Evolutionary conservation across 2,329 filamentous ascomycete genomes (phyloP).

Genomic region (Neurospora crassa): DNA sequence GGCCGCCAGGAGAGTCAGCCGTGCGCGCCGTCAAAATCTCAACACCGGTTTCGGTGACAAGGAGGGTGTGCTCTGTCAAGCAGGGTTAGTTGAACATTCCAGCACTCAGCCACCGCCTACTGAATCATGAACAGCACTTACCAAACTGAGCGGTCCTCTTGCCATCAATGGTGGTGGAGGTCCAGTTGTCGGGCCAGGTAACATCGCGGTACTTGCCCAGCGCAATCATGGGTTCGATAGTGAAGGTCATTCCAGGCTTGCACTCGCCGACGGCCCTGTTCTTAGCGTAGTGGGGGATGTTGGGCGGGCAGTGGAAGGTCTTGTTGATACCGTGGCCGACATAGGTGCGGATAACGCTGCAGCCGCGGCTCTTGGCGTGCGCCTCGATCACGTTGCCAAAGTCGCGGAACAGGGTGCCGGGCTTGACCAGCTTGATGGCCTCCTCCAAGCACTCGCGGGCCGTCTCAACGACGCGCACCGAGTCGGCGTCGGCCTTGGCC

Average conservation of each 20-base stretch:
- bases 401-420: conserved; percentile 83
- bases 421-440: conserved; percentile 86
- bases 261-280: conserved; percentile 94
- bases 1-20: conserved; percentile 66
- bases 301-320: conserved; percentile 87
- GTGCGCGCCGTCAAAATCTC: conserved; percentile 72
- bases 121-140: conserved; percentile 31
- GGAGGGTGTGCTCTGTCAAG: conserved; percentile 63
- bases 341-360: conserved; percentile 90
- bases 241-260: conserved; percentile 97
- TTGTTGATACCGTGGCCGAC: conserved; percentile 93
- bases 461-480: conserved; percentile 83
- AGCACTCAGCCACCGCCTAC: not conserved
- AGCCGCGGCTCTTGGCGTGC: conserved; percentile 74
- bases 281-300: conserved; percentile 94
- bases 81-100: not conserved
- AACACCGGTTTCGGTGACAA: conserved; percentile 77
- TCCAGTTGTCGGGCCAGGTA: conserved; percentile 99
- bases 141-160: conserved; percentile 87
- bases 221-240: conserved; percentile 97
- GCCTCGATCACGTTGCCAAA: conserved; percentile 95
- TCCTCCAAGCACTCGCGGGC: conserved; percentile 83
- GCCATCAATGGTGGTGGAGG: conserved; percentile 84
- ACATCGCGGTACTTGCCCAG: conserved; percentile 84
- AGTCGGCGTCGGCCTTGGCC: conserved; percentile 72